Conservation (phyloP, 2,329 filamentous ascomycete genomes). For the Rosellinia necatrix region DNA sequence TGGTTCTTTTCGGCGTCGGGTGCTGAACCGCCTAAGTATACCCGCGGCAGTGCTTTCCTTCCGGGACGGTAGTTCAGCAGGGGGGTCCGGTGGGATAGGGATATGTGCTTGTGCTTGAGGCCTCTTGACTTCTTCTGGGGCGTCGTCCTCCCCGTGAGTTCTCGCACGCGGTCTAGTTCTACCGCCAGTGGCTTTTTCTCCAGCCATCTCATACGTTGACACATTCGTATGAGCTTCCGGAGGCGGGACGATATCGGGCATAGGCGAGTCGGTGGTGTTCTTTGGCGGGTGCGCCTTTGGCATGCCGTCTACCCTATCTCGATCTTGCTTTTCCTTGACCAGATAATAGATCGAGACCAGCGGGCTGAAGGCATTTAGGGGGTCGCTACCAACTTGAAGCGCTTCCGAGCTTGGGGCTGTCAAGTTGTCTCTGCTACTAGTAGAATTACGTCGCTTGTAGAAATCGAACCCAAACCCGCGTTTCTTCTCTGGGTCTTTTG, state of each 20-base stretch:
- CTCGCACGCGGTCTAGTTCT: slow-evolving; percentile 82
- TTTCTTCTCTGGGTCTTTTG: slow-evolving; percentile 75
- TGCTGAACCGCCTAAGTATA: slow-evolving; percentile 87
- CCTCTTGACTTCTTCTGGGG: slow-evolving; percentile 73
- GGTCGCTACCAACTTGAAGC: slow-evolving; percentile 80
- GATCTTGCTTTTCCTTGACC: slow-evolving; percentile 90
- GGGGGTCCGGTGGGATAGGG: slow-evolving; percentile 58
- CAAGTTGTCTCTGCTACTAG: slow-evolving; percentile 85
- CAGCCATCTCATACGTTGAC: slow-evolving; percentile 82
- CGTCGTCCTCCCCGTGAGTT: slow-evolving; percentile 93
- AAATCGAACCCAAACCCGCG: slow-evolving; percentile 92
- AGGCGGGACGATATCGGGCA: slow-evolving; percentile 79
- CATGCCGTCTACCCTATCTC: slow-evolving; percentile 59
- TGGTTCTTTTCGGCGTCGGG: slow-evolving; percentile 73
- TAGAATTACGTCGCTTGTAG: slow-evolving; percentile 91
- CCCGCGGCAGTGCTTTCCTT: slow-evolving; percentile 89
- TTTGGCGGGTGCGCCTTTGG: slow-evolving; percentile 41
- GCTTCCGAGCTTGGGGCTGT: slow-evolving; percentile 83
- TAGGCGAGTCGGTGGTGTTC: slow-evolving; percentile 50
- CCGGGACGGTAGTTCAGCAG: slow-evolving; percentile 66
- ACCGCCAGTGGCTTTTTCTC: slow-evolving; percentile 84
- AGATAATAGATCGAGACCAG: slow-evolving; percentile 94
- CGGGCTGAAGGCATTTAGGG: slow-evolving; percentile 90
- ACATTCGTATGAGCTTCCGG: slow-evolving; percentile 89
- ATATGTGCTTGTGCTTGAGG: slow-evolving; percentile 57